phyloP scores from a whole-genome alignment of 2,329 filamentous ascomycete species.

The Ophiocordyceps camponoti-leonardi region DNA sequence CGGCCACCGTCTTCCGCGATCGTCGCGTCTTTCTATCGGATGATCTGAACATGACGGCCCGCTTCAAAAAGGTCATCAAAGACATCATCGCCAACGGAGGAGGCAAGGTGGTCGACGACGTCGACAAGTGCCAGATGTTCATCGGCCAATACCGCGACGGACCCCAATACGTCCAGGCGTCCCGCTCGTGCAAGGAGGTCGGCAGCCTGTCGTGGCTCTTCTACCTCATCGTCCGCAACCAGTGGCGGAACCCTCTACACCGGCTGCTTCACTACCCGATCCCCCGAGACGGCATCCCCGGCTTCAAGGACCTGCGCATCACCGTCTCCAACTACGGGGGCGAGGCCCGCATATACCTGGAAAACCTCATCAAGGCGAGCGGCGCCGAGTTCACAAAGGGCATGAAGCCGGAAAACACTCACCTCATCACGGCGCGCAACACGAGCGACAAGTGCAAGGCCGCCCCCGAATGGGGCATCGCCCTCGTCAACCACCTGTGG shows the following conservation, averaged over 20 bases:
- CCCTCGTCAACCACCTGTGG: slow-evolving; percentile 91
- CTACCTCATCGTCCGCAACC: slow-evolving; percentile 72
- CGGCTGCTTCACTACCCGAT: slow-evolving; percentile 83
- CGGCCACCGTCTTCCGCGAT: slow-evolving; percentile 57
- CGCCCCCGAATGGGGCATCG: slow-evolving; percentile 79
- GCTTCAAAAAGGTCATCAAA: slow-evolving; percentile 49
- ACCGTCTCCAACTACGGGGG: slow-evolving; percentile 94
- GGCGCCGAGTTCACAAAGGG: slow-evolving; percentile 89
- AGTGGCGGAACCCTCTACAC: slow-evolving; percentile 72
- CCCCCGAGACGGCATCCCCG: slow-evolving; percentile 58
- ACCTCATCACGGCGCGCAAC: slow-evolving; percentile 80
- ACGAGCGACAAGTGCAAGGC: slow-evolving; percentile 87
- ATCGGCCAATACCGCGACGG: slow-evolving; percentile 81
- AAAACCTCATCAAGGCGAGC: slow-evolving; percentile 71
- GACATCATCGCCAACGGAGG: slow-evolving; percentile 56
- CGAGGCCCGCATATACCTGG: slow-evolving; percentile 80
- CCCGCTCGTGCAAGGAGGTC: slow-evolving; percentile 62
- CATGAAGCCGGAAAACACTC: slow-evolving; percentile 88
- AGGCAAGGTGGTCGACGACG: slow-evolving; percentile 46
- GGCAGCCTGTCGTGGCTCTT: slow-evolving; percentile 92
- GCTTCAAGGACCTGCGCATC: slow-evolving; percentile 61
- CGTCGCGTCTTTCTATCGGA: slow-evolving; percentile 61
- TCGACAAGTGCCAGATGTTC: slow-evolving; percentile 63
- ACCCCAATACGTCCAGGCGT: slow-evolving; percentile 57
- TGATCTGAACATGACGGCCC: slow-evolving; percentile 55